A percentile compares a stretch with the other conserved stretches of the same genome.
Evolutionary conservation across 176 grass and related monocot species (phyloP).

Genomic region (Raddia distichophylla): DNA sequence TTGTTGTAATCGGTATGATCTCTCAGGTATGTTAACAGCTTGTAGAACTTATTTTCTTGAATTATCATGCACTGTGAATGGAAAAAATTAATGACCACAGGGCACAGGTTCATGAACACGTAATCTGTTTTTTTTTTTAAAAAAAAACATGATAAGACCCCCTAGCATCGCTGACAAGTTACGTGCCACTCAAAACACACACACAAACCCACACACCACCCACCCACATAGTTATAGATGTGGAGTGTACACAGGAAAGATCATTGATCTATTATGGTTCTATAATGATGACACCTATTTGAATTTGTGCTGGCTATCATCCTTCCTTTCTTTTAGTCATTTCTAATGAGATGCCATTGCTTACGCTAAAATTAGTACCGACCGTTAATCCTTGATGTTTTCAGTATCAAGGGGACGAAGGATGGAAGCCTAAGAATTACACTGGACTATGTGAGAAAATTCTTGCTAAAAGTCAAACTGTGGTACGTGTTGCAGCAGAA

Average conservation of each 20-base stretch:
- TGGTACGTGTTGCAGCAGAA: slow-evolving; percentile 65
- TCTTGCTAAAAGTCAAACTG: slow-evolving; percentile 95
- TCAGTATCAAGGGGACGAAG: slow-evolving; percentile 96
- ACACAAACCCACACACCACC: too few species aligned
- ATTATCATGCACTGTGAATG: slow-evolving; percentile 10
- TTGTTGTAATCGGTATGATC: slow-evolving; percentile 97
- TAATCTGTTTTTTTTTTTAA: too few species aligned
- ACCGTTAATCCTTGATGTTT: slow-evolving; percentile 32
- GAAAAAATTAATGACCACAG: slow-evolving; percentile 10
- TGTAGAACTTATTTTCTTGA: slow-evolving; percentile 9
- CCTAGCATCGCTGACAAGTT: too few species aligned
- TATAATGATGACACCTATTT: neutral
- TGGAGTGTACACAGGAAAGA: neutral
- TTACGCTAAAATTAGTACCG: slow-evolving; percentile 30
- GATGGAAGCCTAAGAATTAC: slow-evolving; percentile 90
- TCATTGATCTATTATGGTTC: slow-evolving; percentile 15
- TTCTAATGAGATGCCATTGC: slow-evolving; percentile 20
- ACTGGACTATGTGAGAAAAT: slow-evolving; percentile 93
- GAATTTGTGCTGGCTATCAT: neutral
- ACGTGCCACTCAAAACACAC: too few species aligned
- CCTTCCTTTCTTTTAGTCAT: neutral
- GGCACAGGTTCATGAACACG: neutral
- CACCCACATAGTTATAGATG: too few species aligned
- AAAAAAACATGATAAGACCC: too few species aligned
- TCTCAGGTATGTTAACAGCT: slow-evolving; percentile 65